Conservation (phyloP, 2,329 filamentous ascomycete genomes). For the Cryphonectria naterciae region DNA sequence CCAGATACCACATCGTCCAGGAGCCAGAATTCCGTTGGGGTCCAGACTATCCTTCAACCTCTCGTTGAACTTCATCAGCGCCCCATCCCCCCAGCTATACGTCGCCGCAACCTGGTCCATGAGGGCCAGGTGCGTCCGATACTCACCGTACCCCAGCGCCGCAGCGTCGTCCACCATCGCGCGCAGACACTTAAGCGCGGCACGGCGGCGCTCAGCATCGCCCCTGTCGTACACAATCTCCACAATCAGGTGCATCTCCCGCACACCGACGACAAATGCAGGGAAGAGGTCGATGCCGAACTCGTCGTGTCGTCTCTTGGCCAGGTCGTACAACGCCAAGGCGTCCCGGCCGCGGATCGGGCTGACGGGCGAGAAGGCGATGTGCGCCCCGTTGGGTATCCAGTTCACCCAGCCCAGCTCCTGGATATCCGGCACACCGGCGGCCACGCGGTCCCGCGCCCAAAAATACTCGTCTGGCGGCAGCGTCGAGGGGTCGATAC, state of each 20-base stretch:
- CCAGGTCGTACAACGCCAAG: slow-evolving; percentile 39
- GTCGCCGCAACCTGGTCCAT: slow-evolving; percentile 46
- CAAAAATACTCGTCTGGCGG: slow-evolving; percentile 31
- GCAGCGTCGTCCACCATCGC: slow-evolving; percentile 42
- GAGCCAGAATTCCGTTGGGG: slow-evolving; percentile 50
- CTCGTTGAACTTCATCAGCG: slow-evolving; percentile 43
- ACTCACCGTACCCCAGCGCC: slow-evolving; percentile 43
- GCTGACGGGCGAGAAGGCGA: slow-evolving; percentile 43
- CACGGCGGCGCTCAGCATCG: slow-evolving; percentile 37
- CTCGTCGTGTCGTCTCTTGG: slow-evolving; percentile 34
- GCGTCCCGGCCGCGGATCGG: slow-evolving; percentile 43
- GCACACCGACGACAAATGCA: slow-evolving; percentile 39
- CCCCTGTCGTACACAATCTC: slow-evolving; percentile 49
- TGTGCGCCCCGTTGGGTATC: slow-evolving; percentile 44
- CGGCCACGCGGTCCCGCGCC: slow-evolving; percentile 31
- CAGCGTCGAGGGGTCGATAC: slow-evolving; percentile 34
- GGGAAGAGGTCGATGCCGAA: slow-evolving; percentile 39
- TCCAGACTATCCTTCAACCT: slow-evolving; percentile 45
- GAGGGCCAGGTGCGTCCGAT: slow-evolving; percentile 45
- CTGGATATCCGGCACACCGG: slow-evolving; percentile 41
- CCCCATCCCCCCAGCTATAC: slow-evolving; percentile 45
- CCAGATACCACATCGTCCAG: slow-evolving; percentile 53
- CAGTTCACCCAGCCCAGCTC: slow-evolving; percentile 45
- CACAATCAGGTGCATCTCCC: slow-evolving; percentile 53
- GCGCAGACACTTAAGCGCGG: slow-evolving; percentile 39